A percentile compares a stretch with the other conserved stretches of the same genome.
phyloP scores from a whole-genome alignment of 805 yeast genomes.

The Yamadazyma akitaensis region DNA sequence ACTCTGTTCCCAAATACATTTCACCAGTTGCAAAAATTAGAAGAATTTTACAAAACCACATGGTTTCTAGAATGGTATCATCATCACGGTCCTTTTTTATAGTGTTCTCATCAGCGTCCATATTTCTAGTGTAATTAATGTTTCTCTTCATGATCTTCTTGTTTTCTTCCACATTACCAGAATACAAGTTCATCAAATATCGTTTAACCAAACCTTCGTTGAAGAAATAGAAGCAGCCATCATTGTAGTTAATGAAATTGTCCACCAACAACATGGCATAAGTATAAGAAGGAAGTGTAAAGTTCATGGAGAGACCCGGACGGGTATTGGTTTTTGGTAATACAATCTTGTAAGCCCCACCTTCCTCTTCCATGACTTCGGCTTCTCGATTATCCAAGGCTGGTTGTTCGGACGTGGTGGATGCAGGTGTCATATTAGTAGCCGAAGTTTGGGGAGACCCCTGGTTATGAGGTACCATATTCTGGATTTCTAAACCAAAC shows the following conservation, averaged over 20 bases:
- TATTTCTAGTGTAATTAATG: constrained; percentile 18
- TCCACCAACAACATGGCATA: constrained; percentile 74
- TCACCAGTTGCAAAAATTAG: constrained; percentile 78
- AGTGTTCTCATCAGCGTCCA: constrained; percentile 36
- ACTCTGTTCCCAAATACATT: constrained; percentile 76
- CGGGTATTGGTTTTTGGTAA: constrained; percentile 64
- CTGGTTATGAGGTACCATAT: constrained; percentile 43
- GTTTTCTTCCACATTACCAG: constrained; percentile 43
- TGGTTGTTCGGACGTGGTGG: constrained; percentile 7
- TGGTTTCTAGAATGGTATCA: constrained; percentile 66
- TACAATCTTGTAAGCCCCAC: constrained; percentile 70
- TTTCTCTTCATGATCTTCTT: constrained; percentile 36
- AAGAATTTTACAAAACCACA: constrained; percentile 76
- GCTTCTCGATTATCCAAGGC: constrained; percentile 41
- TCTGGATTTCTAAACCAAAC: constrained; percentile 74
- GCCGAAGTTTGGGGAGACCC: constrained; percentile 9
- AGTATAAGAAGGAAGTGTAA: constrained; percentile 71
- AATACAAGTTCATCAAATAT: constrained; percentile 60
- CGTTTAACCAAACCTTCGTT: constrained; percentile 77
- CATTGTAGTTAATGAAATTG: constrained; percentile 73
- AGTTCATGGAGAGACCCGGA: constrained; percentile 66
- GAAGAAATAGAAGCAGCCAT: constrained; percentile 81
- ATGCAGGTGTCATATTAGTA: constrained; percentile 6
- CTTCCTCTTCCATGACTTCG: constrained; percentile 64
- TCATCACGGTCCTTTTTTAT: constrained; percentile 43